Conservation (phyloP, 208 protist genomes). For the Leishmania aethiopica region DNA sequence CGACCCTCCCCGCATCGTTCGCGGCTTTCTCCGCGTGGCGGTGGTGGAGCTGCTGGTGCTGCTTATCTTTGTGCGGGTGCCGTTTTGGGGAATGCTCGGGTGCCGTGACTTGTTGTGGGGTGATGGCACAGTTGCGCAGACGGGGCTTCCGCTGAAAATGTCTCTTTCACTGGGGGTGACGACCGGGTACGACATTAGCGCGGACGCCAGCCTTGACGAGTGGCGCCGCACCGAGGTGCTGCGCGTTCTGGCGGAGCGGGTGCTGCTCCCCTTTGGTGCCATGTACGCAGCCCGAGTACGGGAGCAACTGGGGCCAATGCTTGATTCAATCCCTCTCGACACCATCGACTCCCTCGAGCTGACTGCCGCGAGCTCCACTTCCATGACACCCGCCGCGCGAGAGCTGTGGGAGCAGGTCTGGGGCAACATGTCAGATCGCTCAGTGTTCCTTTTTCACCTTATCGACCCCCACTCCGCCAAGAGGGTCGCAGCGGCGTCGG, state of each 20-base stretch:
- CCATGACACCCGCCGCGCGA: not conserved
- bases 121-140: slow-evolving; percentile 10
- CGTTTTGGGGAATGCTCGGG: slow-evolving; percentile 36
- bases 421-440: slow-evolving; percentile 35
- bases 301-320: slow-evolving; percentile 7
- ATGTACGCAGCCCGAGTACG: slow-evolving; percentile 17
- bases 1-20: slow-evolving; percentile 50
- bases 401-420: slow-evolving; percentile 30
- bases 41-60: slow-evolving; percentile 51
- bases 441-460: slow-evolving; percentile 27
- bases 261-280: slow-evolving; percentile 26
- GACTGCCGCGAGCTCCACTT: slow-evolving; percentile 4
- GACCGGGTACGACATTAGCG: slow-evolving; percentile 1
- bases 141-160: slow-evolving; percentile 16
- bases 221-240: slow-evolving; percentile 22
- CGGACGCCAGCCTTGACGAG: slow-evolving; percentile 14
- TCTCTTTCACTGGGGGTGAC: not conserved
- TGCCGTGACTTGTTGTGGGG: slow-evolving; percentile 27
- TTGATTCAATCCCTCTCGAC: not conserved
- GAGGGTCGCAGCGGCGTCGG: slow-evolving; percentile 12
- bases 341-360: slow-evolving; percentile 16
- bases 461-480: slow-evolving; percentile 13
- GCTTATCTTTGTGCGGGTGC: slow-evolving; percentile 56
- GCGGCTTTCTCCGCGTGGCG: slow-evolving; percentile 50
- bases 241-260: slow-evolving; percentile 16